These are phyloP conservation scores for Boletus reticulatus DNA, from an alignment of 768 basidiomycete species.

Conservation along the genomic window DNA sequence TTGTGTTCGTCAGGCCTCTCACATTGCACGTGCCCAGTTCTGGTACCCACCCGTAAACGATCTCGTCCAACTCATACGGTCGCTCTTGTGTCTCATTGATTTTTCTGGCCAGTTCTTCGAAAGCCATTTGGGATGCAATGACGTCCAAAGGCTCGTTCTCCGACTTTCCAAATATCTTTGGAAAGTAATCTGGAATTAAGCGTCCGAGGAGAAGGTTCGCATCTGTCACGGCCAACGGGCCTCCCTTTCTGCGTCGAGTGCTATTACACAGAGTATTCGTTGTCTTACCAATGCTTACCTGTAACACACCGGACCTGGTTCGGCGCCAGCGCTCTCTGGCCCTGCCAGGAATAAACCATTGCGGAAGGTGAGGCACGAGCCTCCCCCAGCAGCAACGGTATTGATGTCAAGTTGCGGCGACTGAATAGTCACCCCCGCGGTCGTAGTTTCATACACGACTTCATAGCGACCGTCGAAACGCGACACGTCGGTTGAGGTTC, in stretches of 20 bases:
- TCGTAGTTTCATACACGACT: conserved; percentile 92
- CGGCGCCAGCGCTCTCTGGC: conserved; percentile 89
- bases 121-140: conserved; percentile 63
- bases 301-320: conserved; percentile 93
- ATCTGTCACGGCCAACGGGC: conserved; percentile 89
- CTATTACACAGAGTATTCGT: not conserved
- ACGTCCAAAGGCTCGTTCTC: conserved; percentile 84
- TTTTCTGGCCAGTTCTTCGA: conserved; percentile 63
- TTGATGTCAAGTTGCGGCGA: conserved; percentile 94
- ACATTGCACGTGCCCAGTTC: not conserved
- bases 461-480: conserved; percentile 91
- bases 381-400: conserved; percentile 94
- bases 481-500: conserved; percentile 94
- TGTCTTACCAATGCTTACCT: conserved; percentile 42
- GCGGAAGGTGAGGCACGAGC: conserved; percentile 82
- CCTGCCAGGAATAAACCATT: conserved; percentile 92
- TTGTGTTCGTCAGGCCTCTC: not conserved
- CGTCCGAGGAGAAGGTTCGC: conserved; percentile 90
- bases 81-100: conserved; percentile 67
- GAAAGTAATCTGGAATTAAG: conserved; percentile 87
- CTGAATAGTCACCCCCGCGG: conserved; percentile 90
- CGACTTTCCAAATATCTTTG: conserved; percentile 89
- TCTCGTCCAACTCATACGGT: conserved; percentile 71
- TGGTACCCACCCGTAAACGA: conserved; percentile 74
- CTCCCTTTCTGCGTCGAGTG: conserved; percentile 65